Evolutionary conservation across 208 protist species (phyloP), one percentile per base, ranked within the genome.

Genomic region (Leishmania tarentolae): DNA sequence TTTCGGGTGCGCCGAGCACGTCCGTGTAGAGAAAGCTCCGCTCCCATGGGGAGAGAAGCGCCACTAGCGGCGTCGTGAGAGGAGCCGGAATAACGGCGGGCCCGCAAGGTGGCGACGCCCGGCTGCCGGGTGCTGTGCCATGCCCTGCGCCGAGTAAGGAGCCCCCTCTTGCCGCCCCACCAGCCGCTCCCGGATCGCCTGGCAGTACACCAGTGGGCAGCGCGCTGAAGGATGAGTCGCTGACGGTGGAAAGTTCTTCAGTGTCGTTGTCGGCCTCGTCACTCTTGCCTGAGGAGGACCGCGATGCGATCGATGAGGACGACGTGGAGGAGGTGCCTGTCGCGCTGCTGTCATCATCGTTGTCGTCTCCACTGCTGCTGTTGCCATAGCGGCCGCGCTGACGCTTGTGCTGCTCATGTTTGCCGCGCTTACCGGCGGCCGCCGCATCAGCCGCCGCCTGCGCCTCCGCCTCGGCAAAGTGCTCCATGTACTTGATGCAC

Each of bases 1-100:
- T 77, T 52, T 88, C 83, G n/a, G 87, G 79, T 2, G 85, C 75
- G 3, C 82, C 74, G 31, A 97, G 87, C 37, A 97, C 71, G 50
- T 86, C 84, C n/a, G 40, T 19, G 83, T 94, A 97, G 66, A 97
- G 80, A 71, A 94, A 97, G 9, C 81, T 61, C 1, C 61, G 69
- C 80, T 95, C 91, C 92, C 93, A 97, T 52, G 71, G 68, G 8
- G 81, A 88, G 57, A 97, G 83, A 37, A 89, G 70, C 0, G 86
- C 63, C 24, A 88, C 81, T 53, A 97, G 87, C 9, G 93, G 93
- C 13, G 75, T 66, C 9, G 80, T 72, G 15, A 97, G 91, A 21
- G 93, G 93, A 53, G 75, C 80, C 28, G 90, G 85, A 28, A 93
- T 79, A 40, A 53, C 37, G 0, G 91, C 82, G 1, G 92, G 92